Evolutionary conservation across 371 early-diverging fungal genomes (phyloP).

Genomic region (Gilbertella persicaria): DNA sequence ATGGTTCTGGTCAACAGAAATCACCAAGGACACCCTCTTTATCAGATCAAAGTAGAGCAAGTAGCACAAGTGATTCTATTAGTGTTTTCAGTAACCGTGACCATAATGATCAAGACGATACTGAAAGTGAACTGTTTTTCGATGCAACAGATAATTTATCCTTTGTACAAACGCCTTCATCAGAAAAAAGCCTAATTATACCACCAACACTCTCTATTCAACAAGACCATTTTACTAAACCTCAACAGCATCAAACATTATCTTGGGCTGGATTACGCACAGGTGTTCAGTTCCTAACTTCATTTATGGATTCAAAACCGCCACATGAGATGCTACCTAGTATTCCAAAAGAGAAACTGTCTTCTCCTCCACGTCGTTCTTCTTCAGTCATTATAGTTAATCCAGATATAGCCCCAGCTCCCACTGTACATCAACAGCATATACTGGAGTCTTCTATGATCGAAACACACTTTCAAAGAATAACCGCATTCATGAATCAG

Average conservation of each 20-base stretch:
- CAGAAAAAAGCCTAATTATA: background rate
- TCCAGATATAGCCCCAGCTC: too few relatives aligned
- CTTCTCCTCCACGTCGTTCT: background rate
- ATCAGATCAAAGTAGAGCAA: background rate
- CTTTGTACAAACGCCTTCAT: background rate
- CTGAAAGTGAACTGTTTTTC: conserved; percentile 34
- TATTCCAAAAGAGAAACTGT: background rate
- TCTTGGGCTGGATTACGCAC: conserved; percentile 25
- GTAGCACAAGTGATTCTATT: background rate
- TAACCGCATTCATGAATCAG: background rate
- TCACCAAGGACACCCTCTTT: conserved; percentile 16
- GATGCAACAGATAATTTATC: conserved; percentile 26
- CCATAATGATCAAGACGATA: background rate
- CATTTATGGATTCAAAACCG: conserved; percentile 22
- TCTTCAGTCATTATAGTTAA: background rate
- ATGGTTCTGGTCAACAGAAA: conserved; percentile 24
- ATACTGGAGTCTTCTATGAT: background rate
- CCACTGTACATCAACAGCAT: too few relatives aligned
- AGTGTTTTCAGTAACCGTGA: background rate
- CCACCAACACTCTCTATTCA: conserved; percentile 1
- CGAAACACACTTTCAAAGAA: background rate
- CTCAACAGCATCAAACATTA: background rate
- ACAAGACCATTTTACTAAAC: background rate
- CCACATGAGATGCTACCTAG: background rate
- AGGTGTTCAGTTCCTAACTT: conserved; percentile 30